Conservation (phyloP, 2,329 filamentous ascomycete species). For the Juglanconis oblonga region DNA sequence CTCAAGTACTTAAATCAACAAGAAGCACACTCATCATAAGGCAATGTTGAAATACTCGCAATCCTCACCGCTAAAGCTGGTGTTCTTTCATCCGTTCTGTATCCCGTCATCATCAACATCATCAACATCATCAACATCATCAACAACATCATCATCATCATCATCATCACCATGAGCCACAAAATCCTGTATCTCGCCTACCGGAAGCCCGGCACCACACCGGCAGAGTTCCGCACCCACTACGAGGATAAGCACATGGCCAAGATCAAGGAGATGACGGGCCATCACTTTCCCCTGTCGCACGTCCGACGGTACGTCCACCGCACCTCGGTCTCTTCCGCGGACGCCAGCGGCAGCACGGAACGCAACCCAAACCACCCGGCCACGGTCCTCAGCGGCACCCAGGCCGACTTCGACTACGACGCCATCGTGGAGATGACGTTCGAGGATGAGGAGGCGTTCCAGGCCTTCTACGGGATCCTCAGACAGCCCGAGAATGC, state of each 20-base stretch:
- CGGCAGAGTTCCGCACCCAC: slow-evolving; percentile 21
- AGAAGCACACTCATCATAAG: no score
- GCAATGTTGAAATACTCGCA: no score
- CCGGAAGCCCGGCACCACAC: slow-evolving; percentile 19
- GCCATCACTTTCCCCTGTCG: slow-evolving; percentile 19
- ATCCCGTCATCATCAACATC: no score
- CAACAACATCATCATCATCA: no score
- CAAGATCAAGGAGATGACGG: slow-evolving; percentile 21
- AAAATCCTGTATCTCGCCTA: slow-evolving; percentile 3
- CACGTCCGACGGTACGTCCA: slow-evolving; percentile 21
- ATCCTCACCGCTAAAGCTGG: no score
- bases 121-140: no score
- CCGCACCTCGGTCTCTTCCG: neutral
- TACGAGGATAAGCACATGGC: slow-evolving; percentile 23
- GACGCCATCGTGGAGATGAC: slow-evolving; percentile 22
- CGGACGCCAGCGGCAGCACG: slow-evolving; percentile 1
- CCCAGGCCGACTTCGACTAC: slow-evolving; percentile 17
- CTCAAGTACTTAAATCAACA: no score
- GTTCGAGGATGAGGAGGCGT: neutral
- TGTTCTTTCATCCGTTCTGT: no score
- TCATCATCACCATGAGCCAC: neutral
- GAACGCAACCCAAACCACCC: slow-evolving; percentile 4
- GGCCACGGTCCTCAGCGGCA: slow-evolving; percentile 16
- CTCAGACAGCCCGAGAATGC: neutral
- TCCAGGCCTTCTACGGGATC: neutral